These are phyloP conservation scores for Hericium alpestre DNA, from an alignment of 768 basidiomycete species.

Conservation along the genomic window DNA sequence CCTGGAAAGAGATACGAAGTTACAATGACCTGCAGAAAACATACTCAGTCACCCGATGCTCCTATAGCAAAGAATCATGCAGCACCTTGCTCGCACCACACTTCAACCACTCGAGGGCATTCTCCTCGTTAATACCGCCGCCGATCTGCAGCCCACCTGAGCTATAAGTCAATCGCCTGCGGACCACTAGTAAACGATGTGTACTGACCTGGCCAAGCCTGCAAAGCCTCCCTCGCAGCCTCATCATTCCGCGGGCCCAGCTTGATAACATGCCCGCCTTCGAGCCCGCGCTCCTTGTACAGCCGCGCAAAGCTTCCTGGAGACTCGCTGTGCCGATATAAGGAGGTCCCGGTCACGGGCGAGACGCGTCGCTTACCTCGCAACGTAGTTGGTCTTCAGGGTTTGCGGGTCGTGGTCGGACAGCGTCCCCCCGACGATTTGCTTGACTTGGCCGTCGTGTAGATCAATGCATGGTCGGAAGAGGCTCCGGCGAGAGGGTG, in stretches of 20 bases:
- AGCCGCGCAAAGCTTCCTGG: conserved; percentile 71
- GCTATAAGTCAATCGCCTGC: neutral
- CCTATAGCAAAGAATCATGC: neutral
- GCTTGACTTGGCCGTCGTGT: conserved; percentile 92
- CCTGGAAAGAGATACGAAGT: conserved; percentile 90
- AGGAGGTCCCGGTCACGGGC: conserved; percentile 3
- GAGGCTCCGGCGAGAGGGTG: conserved; percentile 25
- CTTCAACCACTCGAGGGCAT: conserved; percentile 78
- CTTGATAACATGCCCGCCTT: conserved; percentile 94
- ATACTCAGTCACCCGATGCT: conserved; percentile 3
- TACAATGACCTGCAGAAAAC: conserved; percentile 70
- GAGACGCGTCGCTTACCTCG: conserved; percentile 45
- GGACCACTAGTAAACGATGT: conserved; percentile 3
- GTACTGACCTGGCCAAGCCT: conserved; percentile 67
- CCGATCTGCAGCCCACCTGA: conserved; percentile 81
- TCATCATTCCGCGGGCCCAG: conserved; percentile 82
- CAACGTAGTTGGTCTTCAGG: conserved; percentile 84
- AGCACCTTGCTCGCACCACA: conserved; percentile 82
- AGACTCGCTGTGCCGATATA: conserved; percentile 43
- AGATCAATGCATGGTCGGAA: conserved; percentile 97
- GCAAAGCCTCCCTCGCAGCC: conserved; percentile 78
- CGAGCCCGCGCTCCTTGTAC: conserved; percentile 57
- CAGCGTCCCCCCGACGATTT: conserved; percentile 93
- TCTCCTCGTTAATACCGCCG: conserved; percentile 77
- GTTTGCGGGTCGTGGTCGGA: conserved; percentile 49